Evolutionary conservation across 176 grass and related monocot genomes (phyloP), one percentile per base, ranked within the genome.

Genomic region (Musa troglodytarum): DNA sequence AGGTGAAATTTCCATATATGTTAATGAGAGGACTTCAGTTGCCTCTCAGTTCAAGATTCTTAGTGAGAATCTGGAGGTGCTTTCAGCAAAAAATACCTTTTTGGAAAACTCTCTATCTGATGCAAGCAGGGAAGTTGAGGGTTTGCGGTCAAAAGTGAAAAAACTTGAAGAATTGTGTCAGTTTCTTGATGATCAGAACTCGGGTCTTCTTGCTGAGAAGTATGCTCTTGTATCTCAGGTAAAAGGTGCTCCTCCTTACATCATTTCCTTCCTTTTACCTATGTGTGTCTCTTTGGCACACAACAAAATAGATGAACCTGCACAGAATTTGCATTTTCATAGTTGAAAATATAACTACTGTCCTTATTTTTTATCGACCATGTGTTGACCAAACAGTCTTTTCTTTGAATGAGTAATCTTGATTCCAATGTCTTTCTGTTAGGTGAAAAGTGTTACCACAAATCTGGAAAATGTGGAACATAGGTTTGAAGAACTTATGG

Each of bases 71-170:
- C 56, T 76, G 84, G 84, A 88, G 72, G 83, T 85, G 61, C 63
- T 98, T 69, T 91, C 86, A 78, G 90, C 87, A 54, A 89, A 91
- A 78, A 88, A 77, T 84, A 73, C 69, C 74, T 68, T 92, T 72
- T 84, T 96, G 89, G 89, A 92, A 73, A 92, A 86, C 66, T 88
- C 87, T 34, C 71, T 73, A 54, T 73, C 51, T 73, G 52, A 73
- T 73, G 78, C 68, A 68, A 88, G 86, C 75, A 55, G 21, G 77
- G 83, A 86, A 72, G 16, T 96, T 50, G 73, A 86, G 52, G 66
- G 82, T 71, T 78, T 86, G 69, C 86, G 63, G 57, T 23, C 68
- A 26, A 79, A 79, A 34, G 23, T 84, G 55, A 84, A 61, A 52
- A 26, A 74, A 34, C 68, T 70, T 70, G 82, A 85, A 77, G 72